A percentile compares a stretch with the other conserved stretches of the same genome.
These are phyloP conservation scores for Fusarium oligoseptatum DNA, from an alignment of 2,329 filamentous ascomycete genomes.

Conservation along the genomic window DNA sequence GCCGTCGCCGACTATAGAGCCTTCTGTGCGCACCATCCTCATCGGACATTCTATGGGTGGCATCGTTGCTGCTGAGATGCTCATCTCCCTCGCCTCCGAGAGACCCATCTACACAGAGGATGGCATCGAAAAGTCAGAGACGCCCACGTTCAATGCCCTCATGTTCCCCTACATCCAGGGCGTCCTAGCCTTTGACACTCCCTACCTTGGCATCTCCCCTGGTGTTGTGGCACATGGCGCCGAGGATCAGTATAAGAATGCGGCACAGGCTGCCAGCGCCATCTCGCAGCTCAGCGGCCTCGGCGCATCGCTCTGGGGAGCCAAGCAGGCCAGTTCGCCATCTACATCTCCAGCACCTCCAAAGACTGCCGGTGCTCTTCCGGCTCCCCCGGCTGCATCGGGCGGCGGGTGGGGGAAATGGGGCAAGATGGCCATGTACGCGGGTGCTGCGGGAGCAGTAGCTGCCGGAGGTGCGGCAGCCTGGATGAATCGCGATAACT, in stretches of 20 bases:
- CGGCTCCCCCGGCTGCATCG: slow-evolving; percentile 48
- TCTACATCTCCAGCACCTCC: slow-evolving; percentile 34
- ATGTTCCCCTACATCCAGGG: slow-evolving; percentile 97
- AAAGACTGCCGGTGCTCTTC: slow-evolving; percentile 43
- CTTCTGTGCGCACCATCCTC: slow-evolving; percentile 84
- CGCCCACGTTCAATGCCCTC: slow-evolving; percentile 67
- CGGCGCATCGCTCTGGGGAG: slow-evolving; percentile 76
- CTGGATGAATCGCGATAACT: slow-evolving; percentile 85
- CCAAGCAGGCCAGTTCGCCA: slow-evolving; percentile 49
- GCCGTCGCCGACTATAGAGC: slow-evolving; percentile 86
- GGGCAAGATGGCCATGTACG: slow-evolving; percentile 88
- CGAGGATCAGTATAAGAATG: slow-evolving; percentile 83
- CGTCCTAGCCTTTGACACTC: slow-evolving; percentile 93
- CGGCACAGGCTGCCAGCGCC: slow-evolving; percentile 76
- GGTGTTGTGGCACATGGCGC: slow-evolving; percentile 88
- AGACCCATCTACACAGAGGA: slow-evolving; percentile 64
- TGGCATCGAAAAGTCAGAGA: slow-evolving; percentile 54
- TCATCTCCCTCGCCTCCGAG: slow-evolving; percentile 77
- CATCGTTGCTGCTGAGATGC: slow-evolving; percentile 91
- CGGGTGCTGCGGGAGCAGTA: slow-evolving; percentile 85
- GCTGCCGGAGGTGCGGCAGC: slow-evolving; percentile 87
- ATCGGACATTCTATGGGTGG: slow-evolving; percentile 93
- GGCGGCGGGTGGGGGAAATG: slow-evolving; percentile 76
- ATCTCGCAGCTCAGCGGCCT: slow-evolving; percentile 75
- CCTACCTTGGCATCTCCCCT: slow-evolving; percentile 85